phyloP scores from a whole-genome alignment of 192 early-diverging fungal genomes.

The Diversispora eburnea region DNA sequence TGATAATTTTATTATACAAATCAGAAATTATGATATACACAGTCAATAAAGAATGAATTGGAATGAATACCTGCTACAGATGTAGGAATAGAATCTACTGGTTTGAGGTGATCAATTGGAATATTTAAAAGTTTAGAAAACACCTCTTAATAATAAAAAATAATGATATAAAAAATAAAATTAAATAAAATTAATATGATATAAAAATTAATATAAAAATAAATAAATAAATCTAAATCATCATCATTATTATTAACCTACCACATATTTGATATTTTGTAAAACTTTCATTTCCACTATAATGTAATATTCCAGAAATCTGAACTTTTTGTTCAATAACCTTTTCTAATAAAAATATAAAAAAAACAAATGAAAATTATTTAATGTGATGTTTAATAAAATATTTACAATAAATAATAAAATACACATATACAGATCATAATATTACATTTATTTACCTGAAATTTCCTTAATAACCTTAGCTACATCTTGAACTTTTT shows the following conservation, averaged over 20 bases:
- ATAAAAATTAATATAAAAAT: too few species aligned
- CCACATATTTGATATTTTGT: slow-evolving; percentile 74
- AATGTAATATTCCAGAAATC: slow-evolving; percentile 60
- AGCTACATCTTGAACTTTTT: slow-evolving; percentile 63
- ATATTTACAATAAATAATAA: background rate
- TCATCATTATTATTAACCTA: slow-evolving; percentile 32
- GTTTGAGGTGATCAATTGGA: slow-evolving; percentile 49
- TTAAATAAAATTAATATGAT: background rate
- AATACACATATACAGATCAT: too few species aligned
- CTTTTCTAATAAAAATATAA: slow-evolving; percentile 33
- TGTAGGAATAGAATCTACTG: slow-evolving; percentile 34
- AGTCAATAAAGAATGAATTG: background rate
- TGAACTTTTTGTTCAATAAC: slow-evolving; percentile 34
- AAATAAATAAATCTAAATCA: background rate
- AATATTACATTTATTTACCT: slow-evolving; percentile 30
- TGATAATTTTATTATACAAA: slow-evolving; percentile 3
- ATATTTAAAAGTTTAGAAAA: slow-evolving; percentile 46
- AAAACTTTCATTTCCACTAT: slow-evolving; percentile 52
- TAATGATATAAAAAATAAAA: background rate
- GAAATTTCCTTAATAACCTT: slow-evolving; percentile 62
- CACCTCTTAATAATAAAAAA: slow-evolving; percentile 35
- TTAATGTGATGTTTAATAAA: background rate
- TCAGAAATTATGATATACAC: slow-evolving; percentile 2
- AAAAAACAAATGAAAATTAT: background rate
- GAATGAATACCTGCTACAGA: slow-evolving; percentile 24